Evolutionary conservation across 768 basidiomycete species (phyloP), one percentile per base, ranked within the genome.

Genomic region (Termitomyces sp.): DNA sequence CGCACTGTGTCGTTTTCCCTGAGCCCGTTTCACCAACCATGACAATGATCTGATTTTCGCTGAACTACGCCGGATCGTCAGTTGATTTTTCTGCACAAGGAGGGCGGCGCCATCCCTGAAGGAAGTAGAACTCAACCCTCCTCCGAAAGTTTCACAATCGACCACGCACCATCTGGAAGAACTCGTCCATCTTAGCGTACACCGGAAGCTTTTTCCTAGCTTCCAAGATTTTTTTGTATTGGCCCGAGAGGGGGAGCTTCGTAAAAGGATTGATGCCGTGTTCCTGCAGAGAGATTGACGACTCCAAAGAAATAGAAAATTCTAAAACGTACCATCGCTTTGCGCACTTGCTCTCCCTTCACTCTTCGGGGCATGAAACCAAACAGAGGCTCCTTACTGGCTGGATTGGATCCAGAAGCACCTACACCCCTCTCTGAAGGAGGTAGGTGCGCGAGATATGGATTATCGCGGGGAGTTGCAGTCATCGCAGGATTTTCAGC

Each of bases 1-100:
- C 90, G 70, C 69, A 92, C 89, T 98, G 94, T 24, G 94, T 96
- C 0, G 94, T 97, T 77, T 96, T 98, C 34, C 94, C 95, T 28
- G 92, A 90, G 10, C 94, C 95, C 0, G 95, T 97, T 77, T 97
- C 95, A 65, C 95, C 91, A 58, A 92, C 89, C 84, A 94, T 88
- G 59, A 94, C 83, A 41, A 90, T 87, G 61, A 97, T 88, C 75
- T 96, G 94, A 70, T 92, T 83, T 64, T 83, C 74, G 56, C 67
- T 81, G 73, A 90, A 92, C 86, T 88, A 72, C 63, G 65, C 59
- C 58, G 45, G 45, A 56, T 54, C 54, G 65, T 70, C 60, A 74
- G 70, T 65, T 62, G 64, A 62, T 42, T 62, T 56, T 54, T 61
- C 54, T 58, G 34, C 53, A 64, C 57, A 64, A 65, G 63, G 64